Conservation (phyloP, 805 yeast species). For the Brettanomyces sp. region DNA sequence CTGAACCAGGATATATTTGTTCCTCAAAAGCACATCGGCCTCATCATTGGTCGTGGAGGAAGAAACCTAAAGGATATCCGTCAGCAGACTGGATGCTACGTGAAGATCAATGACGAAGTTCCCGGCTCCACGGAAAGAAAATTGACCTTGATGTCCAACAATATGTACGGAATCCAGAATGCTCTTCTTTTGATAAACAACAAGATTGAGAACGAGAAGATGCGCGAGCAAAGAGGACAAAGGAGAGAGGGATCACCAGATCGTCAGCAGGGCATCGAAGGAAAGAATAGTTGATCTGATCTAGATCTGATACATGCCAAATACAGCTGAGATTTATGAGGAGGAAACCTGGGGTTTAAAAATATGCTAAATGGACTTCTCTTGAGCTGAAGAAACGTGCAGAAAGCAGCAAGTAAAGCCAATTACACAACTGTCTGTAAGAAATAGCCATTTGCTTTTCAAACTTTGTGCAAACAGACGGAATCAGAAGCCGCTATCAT, state of each 20-base stretch:
- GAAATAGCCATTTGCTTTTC: too few species aligned
- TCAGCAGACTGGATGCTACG: constrained; percentile 65
- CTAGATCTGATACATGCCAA: too few species aligned
- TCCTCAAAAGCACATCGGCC: constrained; percentile 72
- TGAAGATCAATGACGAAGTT: constrained; percentile 53
- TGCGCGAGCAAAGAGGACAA: constrained; percentile 18
- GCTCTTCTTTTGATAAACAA: constrained; percentile 67
- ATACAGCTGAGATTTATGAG: too few species aligned
- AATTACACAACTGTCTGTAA: too few species aligned
- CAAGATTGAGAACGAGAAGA: constrained; percentile 57
- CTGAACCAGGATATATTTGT: constrained; percentile 64
- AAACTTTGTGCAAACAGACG: too few species aligned
- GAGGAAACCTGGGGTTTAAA: too few species aligned
- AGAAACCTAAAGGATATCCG: constrained; percentile 71
- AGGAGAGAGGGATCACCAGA: not conserved
- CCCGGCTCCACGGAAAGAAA: constrained; percentile 53
- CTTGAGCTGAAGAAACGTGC: too few species aligned
- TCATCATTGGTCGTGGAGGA: constrained; percentile 82
- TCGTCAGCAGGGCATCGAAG: too few species aligned
- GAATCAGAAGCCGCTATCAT: too few species aligned
- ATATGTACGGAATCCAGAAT: constrained; percentile 56
- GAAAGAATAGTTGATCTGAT: too few species aligned
- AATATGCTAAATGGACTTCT: too few species aligned
- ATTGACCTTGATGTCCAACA: constrained; percentile 53
- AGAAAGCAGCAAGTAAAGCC: too few species aligned